A percentile compares a stretch with the other conserved stretches of the same genome.
Evolutionary conservation across 768 basidiomycete genomes (phyloP).

Genomic region (Tylopilus plumbeoviolaceoides): DNA sequence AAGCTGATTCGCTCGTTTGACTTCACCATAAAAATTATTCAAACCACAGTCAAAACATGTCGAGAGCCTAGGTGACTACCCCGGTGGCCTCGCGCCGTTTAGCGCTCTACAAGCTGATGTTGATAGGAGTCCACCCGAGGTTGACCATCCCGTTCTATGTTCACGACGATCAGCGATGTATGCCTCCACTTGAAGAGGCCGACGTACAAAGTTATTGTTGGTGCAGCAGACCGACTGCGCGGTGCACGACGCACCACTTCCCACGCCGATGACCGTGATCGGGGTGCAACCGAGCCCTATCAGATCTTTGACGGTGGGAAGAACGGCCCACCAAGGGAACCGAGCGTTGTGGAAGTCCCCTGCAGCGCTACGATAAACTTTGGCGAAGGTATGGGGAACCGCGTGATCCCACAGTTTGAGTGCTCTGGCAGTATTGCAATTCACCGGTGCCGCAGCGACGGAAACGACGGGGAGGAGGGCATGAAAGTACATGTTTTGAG

Average conservation of each 20-base stretch:
- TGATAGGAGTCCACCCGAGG: background rate
- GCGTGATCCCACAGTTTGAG: background rate
- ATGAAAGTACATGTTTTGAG: conserved; percentile 5
- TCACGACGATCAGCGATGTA: background rate
- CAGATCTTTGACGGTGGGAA: background rate
- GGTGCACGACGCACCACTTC: background rate
- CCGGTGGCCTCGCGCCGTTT: too few species aligned
- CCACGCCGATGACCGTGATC: background rate
- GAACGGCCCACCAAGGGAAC: background rate
- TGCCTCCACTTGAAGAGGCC: background rate
- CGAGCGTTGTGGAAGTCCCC: background rate
- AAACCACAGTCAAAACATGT: background rate
- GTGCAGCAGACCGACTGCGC: background rate
- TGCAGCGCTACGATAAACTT: too few species aligned
- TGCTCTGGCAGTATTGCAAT: conserved; percentile 8
- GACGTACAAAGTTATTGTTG: background rate
- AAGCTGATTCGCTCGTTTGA: background rate
- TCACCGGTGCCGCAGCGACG: conserved; percentile 9
- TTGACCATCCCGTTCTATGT: conserved; percentile 11
- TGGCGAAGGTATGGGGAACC: too few species aligned
- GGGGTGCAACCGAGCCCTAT: conserved; percentile 5
- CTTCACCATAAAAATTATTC: background rate
- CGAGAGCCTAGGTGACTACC: background rate
- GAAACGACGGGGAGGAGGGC: conserved; percentile 8
- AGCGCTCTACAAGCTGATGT: too few species aligned